A percentile compares a stretch with the other conserved stretches of the same genome.
Conservation (phyloP, 1,284 basidiomycete species). For the Sanguinoderma infundibulare region DNA sequence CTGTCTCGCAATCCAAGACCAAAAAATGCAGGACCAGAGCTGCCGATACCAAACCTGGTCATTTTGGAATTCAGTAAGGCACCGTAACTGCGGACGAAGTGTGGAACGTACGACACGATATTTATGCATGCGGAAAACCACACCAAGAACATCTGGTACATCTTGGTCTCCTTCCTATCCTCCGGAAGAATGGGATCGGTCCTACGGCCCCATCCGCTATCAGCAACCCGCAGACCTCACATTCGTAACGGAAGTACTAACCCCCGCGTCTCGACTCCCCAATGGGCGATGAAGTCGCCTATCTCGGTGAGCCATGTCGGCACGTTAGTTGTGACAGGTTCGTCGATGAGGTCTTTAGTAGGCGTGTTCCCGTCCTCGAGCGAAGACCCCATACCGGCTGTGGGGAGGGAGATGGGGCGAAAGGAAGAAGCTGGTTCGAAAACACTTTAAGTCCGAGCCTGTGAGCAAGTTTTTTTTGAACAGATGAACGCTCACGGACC, state of each 20-base stretch:
- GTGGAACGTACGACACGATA: conserved; percentile 50
- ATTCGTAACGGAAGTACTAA: conserved; percentile 9
- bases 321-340: background rate
- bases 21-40: conserved; percentile 64
- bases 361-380: conserved; percentile 16
- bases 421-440: too few species aligned
- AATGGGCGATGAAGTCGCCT: conserved; percentile 28
- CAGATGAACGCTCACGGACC: too few species aligned
- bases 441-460: too few species aligned
- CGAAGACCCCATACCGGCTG: conserved; percentile 10
- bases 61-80: background rate
- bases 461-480: too few species aligned
- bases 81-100: too few species aligned
- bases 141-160: conserved; percentile 46
- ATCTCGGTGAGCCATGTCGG: conserved; percentile 11
- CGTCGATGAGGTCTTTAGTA: conserved; percentile 1
- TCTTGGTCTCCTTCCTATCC: conserved; percentile 39
- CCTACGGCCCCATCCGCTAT: too few species aligned
- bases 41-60: conserved; percentile 56
- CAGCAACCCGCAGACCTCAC: background rate
- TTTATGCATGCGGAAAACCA: conserved; percentile 60
- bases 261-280: conserved; percentile 39
- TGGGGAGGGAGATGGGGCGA: too few species aligned
- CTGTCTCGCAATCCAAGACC: conserved; percentile 56
- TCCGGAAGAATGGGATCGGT: conserved; percentile 40